phyloP scores from a whole-genome alignment of 176 grass and related monocot genomes.

The Hyparrhenia diplandra region DNA sequence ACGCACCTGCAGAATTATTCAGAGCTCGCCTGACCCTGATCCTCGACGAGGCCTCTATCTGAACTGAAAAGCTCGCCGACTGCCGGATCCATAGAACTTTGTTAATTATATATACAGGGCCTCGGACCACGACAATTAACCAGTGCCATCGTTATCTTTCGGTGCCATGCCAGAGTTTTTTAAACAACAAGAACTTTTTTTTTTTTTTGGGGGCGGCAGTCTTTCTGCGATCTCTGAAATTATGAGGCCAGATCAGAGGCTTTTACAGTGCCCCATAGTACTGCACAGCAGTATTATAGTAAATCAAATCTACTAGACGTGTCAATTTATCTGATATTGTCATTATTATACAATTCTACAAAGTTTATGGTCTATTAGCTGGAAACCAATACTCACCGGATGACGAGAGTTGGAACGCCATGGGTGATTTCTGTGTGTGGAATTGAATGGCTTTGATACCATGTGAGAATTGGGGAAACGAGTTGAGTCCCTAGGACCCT shows the following conservation, averaged over 20 bases:
- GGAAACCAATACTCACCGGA: too few species aligned
- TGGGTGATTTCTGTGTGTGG: too few species aligned
- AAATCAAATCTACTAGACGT: background rate
- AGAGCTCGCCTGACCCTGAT: background rate
- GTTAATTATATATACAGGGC: background rate
- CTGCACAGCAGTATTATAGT: too few species aligned
- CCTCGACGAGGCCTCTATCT: background rate
- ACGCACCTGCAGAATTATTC: slow-evolving; percentile 17
- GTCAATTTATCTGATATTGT: background rate
- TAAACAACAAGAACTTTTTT: background rate
- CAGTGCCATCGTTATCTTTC: background rate
- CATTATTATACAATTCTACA: background rate
- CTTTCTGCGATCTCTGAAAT: background rate
- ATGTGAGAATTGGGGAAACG: too few species aligned
- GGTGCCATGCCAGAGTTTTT: background rate
- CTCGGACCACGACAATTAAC: background rate
- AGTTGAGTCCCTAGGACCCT: too few species aligned
- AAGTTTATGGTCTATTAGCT: too few species aligned
- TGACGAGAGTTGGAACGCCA: too few species aligned
- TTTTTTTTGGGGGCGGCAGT: too few species aligned
- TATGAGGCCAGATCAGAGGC: background rate
- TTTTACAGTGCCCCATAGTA: background rate
- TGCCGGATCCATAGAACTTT: background rate
- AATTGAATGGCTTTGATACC: too few species aligned
- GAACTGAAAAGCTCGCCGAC: background rate